A percentile compares a stretch with the other conserved stretches of the same genome.
phyloP scores from a whole-genome alignment of 345 rosid genomes.

The Chamaenerion angustifolium region DNA sequence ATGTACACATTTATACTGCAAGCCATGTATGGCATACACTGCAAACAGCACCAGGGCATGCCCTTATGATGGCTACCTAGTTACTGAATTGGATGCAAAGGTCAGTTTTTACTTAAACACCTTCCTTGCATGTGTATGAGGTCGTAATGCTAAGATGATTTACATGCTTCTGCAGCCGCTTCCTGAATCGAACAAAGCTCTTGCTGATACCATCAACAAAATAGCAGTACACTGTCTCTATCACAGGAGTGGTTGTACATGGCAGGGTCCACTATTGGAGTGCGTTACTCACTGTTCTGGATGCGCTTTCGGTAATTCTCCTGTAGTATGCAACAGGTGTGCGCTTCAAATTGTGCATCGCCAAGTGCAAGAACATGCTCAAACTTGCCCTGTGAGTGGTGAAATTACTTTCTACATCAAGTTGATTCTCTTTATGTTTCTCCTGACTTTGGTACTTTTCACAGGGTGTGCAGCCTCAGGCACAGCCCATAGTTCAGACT shows the following conservation, averaged over 20 bases:
- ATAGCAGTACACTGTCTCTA: conserved; percentile 49
- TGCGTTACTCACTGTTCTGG: conserved; percentile 57
- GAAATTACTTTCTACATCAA: not conserved
- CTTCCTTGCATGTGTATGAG: conserved; percentile 3
- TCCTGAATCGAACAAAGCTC: conserved; percentile 38
- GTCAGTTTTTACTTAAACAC: conserved; percentile 14
- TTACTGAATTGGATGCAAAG: conserved; percentile 77
- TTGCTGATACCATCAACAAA: conserved; percentile 59
- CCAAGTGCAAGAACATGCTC: conserved; percentile 67
- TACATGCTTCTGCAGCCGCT: conserved; percentile 41
- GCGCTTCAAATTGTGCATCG: conserved; percentile 45
- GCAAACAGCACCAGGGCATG: conserved; percentile 61
- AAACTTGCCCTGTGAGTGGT: conserved; percentile 59
- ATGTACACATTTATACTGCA: conserved; percentile 74
- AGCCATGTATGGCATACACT: conserved; percentile 48
- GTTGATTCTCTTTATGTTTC: not conserved
- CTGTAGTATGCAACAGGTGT: conserved; percentile 60
- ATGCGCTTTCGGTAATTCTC: conserved; percentile 62
- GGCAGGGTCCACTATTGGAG: conserved; percentile 63
- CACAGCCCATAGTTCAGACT: conserved; percentile 23
- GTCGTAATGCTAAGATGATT: not conserved
- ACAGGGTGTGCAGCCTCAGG: conserved; percentile 53
- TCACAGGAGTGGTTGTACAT: conserved; percentile 71
- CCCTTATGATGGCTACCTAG: conserved; percentile 71
- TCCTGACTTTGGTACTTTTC: not conserved